Conservation (phyloP, 164 flowering plant species). For the Macadamia tetraphylla region DNA sequence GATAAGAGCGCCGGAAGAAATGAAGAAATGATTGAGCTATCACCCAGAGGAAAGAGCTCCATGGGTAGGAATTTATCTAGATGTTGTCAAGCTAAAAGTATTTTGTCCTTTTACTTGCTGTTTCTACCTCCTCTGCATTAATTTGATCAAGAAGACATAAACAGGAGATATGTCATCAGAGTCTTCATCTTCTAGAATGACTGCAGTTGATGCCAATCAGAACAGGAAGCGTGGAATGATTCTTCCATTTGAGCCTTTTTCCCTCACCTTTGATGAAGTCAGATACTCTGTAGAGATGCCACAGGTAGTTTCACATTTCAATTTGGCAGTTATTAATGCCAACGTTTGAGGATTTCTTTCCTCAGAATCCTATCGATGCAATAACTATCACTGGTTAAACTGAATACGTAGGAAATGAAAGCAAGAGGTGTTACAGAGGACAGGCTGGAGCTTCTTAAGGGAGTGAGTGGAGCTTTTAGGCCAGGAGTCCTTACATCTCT, state of each 20-base stretch:
- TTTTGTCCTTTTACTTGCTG: neutral
- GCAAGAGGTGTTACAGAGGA: constrained; percentile 39
- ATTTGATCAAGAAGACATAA: constrained; percentile 1
- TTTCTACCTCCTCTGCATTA: neutral
- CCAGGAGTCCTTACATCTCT: too few relatives aligned
- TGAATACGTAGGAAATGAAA: constrained; percentile 32
- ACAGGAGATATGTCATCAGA: neutral
- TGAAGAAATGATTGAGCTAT: constrained; percentile 12
- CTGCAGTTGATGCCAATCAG: constrained; percentile 11
- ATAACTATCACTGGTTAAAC: too few relatives aligned
- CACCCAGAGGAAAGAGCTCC: constrained; percentile 13
- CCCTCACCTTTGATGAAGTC: constrained; percentile 55
- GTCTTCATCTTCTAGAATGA: constrained; percentile 10
- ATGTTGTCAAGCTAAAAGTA: constrained; percentile 3
- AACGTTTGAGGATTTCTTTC: too few relatives aligned
- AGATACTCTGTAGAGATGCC: constrained; percentile 46
- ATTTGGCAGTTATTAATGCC: too few relatives aligned
- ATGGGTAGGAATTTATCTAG: neutral
- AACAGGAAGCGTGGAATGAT: constrained; percentile 51
- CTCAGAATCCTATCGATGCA: too few relatives aligned
- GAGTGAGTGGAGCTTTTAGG: constrained; percentile 23
- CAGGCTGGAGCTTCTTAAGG: constrained; percentile 35
- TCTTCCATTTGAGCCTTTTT: constrained; percentile 62
- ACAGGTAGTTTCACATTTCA: constrained; percentile 12
- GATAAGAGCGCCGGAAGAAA: constrained; percentile 8